A percentile compares a stretch with the other conserved stretches of the same genome.
These are phyloP conservation scores for Suhomyces choctaworum DNA, from an alignment of 1,139 yeast species.

Conservation along the genomic window DNA sequence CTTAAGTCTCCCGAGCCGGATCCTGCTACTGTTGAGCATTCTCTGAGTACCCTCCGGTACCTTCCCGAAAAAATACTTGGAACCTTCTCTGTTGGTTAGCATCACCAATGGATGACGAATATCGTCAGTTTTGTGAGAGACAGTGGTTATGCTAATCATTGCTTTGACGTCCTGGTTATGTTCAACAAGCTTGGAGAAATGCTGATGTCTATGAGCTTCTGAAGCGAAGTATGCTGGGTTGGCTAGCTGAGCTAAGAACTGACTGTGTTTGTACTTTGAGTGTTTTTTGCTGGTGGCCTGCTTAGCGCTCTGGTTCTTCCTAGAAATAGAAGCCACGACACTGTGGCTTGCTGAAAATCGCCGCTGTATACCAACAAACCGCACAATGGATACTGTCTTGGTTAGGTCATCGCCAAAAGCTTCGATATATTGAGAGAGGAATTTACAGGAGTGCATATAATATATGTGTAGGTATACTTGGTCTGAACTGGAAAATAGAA, in stretches of 20 bases:
- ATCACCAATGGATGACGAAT: constrained; percentile 59
- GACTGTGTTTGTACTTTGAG: not conserved
- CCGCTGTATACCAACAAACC: constrained; percentile 3
- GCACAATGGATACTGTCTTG: constrained; percentile 9
- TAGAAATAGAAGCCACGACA: constrained; percentile 1
- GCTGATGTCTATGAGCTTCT: constrained; percentile 13
- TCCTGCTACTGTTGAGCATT: constrained; percentile 53
- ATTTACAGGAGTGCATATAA: too few relatives aligned
- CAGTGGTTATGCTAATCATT: constrained; percentile 43
- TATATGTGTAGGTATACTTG: too few relatives aligned
- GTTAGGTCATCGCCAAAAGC: constrained; percentile 1
- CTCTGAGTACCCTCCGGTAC: constrained; percentile 88
- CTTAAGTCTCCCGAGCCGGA: constrained; percentile 55
- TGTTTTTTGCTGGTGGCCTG: not conserved
- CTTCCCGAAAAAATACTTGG: constrained; percentile 73
- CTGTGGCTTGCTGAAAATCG: constrained; percentile 4
- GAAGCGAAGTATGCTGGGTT: constrained; percentile 15
- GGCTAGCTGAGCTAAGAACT: constrained; percentile 13
- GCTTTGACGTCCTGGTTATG: constrained; percentile 18
- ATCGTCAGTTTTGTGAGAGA: constrained; percentile 62
- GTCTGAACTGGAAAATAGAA: too few relatives aligned
- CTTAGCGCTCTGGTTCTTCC: not conserved
- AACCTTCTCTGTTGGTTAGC: constrained; percentile 52
- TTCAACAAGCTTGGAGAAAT: constrained; percentile 18
- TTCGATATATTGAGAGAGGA: not conserved